Evolutionary conservation across 75 land plant genomes (phyloP).

Genomic region (Adiantum capillusveneris): DNA sequence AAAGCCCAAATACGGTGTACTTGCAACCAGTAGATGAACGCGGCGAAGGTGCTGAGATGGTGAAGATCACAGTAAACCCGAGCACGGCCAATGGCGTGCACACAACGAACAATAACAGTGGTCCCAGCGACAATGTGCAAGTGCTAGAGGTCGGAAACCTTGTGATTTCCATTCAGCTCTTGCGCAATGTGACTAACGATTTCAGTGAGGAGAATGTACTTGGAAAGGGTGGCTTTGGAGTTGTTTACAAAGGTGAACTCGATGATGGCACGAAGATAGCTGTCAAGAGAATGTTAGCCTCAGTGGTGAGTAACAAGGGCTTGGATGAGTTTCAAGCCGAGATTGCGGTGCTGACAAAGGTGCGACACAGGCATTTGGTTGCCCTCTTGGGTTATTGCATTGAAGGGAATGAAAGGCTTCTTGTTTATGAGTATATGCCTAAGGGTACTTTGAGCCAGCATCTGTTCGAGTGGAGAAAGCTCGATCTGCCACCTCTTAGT

Average conservation of each 20-base stretch:
- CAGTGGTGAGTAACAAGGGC: conserved; percentile 58
- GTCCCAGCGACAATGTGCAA: conserved; percentile 29
- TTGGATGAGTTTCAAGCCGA: conserved; percentile 85
- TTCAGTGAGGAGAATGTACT: conserved; percentile 78
- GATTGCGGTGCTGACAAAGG: conserved; percentile 89
- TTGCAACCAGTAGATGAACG: not conserved
- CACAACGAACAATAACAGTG: conserved; percentile 10
- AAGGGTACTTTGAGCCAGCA: conserved; percentile 82
- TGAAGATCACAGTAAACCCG: conserved; percentile 48
- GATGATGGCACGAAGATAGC: conserved; percentile 92
- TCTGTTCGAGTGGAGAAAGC: conserved; percentile 68
- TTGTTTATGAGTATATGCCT: conserved; percentile 96
- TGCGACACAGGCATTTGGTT: conserved; percentile 87
- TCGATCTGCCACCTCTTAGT: conserved; percentile 36
- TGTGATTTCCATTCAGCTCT: conserved; percentile 73
- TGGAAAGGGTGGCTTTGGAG: conserved; percentile 97
- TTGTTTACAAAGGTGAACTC: conserved; percentile 84
- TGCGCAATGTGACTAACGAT: conserved; percentile 63
- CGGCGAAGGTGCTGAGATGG: conserved; percentile 40
- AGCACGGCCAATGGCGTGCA: conserved; percentile 17
- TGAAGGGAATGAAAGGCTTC: conserved; percentile 78
- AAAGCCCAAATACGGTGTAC: conserved; percentile 17
- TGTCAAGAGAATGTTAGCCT: conserved; percentile 88
- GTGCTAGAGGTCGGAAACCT: conserved; percentile 74
- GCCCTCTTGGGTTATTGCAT: conserved; percentile 81